Percentiles rank a stretch among this genome's conserved stretches.
These are phyloP conservation scores for Theobroma grandiflorum DNA, from an alignment of 441 rosid genomes.

Conservation along the genomic window DNA sequence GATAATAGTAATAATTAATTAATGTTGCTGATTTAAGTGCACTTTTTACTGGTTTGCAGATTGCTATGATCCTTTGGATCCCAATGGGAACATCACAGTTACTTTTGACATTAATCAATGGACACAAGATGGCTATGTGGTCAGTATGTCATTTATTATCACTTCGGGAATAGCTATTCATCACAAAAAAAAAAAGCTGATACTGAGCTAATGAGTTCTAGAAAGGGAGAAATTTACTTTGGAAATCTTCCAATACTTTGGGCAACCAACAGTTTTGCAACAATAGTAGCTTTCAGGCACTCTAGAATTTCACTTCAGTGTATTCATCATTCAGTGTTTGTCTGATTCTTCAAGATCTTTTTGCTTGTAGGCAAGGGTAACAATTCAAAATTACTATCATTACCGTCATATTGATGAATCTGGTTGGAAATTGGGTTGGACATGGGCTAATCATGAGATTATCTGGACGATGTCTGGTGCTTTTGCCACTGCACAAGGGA, in stretches of 20 bases:
- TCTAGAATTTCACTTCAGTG: not conserved
- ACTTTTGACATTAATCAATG: slow-evolving; percentile 54
- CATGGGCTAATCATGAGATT: slow-evolving; percentile 53
- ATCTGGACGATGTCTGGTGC: slow-evolving; percentile 63
- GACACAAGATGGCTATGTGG: slow-evolving; percentile 60
- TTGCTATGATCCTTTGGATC: slow-evolving; percentile 70
- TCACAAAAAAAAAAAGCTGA: too few species aligned
- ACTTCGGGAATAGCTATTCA: not conserved
- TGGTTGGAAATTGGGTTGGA: slow-evolving; percentile 70
- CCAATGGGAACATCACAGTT: slow-evolving; percentile 59
- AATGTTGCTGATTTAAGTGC: slow-evolving; percentile 14
- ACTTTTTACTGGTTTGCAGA: slow-evolving; percentile 45
- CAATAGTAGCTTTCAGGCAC: not conserved
- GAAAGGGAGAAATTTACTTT: not conserved
- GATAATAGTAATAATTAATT: not conserved
- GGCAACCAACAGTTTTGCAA: not conserved
- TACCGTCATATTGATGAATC: slow-evolving; percentile 57
- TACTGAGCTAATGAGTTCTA: too few species aligned
- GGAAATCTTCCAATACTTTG: not conserved
- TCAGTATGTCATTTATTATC: slow-evolving; percentile 31
- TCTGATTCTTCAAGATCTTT: not conserved
- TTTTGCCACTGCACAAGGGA: slow-evolving; percentile 57
- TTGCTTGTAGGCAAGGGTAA: slow-evolving; percentile 55
- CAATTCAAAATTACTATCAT: slow-evolving; percentile 56
- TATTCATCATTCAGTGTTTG: not conserved